Conservation (phyloP, 164 flowering plant species). For the Piper longum region DNA sequence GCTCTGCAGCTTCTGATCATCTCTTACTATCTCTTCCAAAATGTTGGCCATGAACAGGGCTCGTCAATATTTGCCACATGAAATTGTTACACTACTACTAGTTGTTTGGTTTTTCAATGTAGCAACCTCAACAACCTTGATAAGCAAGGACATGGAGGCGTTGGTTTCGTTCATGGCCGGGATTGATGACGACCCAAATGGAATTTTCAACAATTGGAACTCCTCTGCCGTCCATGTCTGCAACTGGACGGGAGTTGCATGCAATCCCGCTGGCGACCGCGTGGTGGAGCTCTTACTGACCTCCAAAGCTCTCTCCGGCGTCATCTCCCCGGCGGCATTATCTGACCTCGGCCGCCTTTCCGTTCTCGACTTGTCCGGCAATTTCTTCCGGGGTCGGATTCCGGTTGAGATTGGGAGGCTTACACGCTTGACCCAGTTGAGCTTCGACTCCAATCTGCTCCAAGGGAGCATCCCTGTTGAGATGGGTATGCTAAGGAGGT, state of each 20-base stretch:
- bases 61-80: not conserved
- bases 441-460: slow-evolving; percentile 50
- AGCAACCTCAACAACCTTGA: not conserved
- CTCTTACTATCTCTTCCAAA: not conserved
- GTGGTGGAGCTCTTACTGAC: slow-evolving; percentile 49
- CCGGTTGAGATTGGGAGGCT: slow-evolving; percentile 53
- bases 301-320: slow-evolving; percentile 38
- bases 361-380: slow-evolving; percentile 58
- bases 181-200: slow-evolving; percentile 36
- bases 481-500: slow-evolving; percentile 33
- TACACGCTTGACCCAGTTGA: slow-evolving; percentile 34
- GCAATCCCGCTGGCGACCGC: slow-evolving; percentile 18
- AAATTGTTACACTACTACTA: not conserved
- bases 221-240: slow-evolving; percentile 37
- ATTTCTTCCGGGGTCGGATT: slow-evolving; percentile 49
- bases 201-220: slow-evolving; percentile 42
- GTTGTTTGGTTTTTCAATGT: not conserved
- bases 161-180: slow-evolving; percentile 45
- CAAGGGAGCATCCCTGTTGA: slow-evolving; percentile 44
- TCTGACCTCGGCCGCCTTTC: slow-evolving; percentile 32
- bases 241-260: slow-evolving; percentile 62
- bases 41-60: not conserved
- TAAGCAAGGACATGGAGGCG: slow-evolving; percentile 24
- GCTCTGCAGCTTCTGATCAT: not conserved
- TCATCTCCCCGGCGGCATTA: slow-evolving; percentile 41